Evolutionary conservation across 108 stramenopile genomes (phyloP), one percentile per base, ranked within the genome.

Genomic region (Skeletonema grethae): DNA sequence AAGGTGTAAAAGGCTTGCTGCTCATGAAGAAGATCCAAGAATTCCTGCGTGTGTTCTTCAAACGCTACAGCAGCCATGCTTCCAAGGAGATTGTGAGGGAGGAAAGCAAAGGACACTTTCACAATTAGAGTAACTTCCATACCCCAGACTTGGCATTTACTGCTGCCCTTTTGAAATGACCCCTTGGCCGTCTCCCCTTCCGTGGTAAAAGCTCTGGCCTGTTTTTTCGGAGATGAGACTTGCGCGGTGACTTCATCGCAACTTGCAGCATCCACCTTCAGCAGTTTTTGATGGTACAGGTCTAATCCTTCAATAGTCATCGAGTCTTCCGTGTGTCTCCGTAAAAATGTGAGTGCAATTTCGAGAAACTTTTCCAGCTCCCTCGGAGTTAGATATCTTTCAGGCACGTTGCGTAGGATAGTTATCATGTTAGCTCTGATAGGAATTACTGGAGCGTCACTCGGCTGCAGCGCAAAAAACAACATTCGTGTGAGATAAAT

Each of bases 81-180:
- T 64, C 46, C 72, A n/a, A 73, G 72, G 5, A 73, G 50, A 45
- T 64, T 43, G 16, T 57, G 24, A 3, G 72, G 72, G 24, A 73
- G 63, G 39, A 36, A 56, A 13, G 72, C 25, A 35, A 73, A 62
- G 5, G 63, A 57, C 3, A 73, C 34, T 9, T 41, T 35, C 1
- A 57, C 35, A 58, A 73, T 57, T 24, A 73, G 60, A 10, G 72
- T 73, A 28, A 73, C 50, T 41, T 73, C 62, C 72, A 73, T 58
- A 6, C 63, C 72, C 16, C 35, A 15, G 25, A 61, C 63, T 64
- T 73, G 72, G 30, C 46, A 48, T 20, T 48, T 48, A 48, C 46
- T 48, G n/a, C 18, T 11, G 16, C 18, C 46, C 46, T 46, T 46
- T 46, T 46, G 15, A 18, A 46, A 16, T 46, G 46, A 4, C 4